Evolutionary conservation across 306 rosid species (phyloP), one percentile per base, ranked within the genome.

Genomic region (Pyrus bretschneideri): DNA sequence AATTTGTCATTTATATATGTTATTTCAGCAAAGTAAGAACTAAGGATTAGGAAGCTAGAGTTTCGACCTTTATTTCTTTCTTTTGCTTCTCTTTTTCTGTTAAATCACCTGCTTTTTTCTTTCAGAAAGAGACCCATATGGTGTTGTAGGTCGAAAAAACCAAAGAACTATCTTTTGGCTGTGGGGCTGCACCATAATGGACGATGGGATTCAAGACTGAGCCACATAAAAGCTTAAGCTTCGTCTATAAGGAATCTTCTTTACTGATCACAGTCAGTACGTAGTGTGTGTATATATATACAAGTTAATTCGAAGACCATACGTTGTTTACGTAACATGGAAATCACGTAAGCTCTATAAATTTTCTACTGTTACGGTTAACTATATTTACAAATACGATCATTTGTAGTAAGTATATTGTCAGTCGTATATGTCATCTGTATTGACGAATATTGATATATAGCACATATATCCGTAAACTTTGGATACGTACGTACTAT

Each of bases 231-330:
- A 78, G 80, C 79, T 73, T 74, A 82, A 86, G 82, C 88, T 87
- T 88, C 91, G 69, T 74, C 85, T 38, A 49, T 82, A 91, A 87
- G 93, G 77, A 88, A 86, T 78, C 77, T 72, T 61, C 10, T 59
- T 46, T 33, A 66, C 44, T 42, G 21, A 46, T 15, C 21, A 15
- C 9, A 15, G 55, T 17, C 21, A 5, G 54, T 14, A 49, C 55
- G 55, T 49, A 15, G 27, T 25, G 27, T 25, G 1, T n/a, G 55
- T 49, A 49, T 15, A 49, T 6, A 2, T 49, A 49, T 49, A 2
- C 15, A 49, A 49, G 55, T 49, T 15, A 49, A 49, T 49, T 49
- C 3, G 21, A 49, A 49, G 18, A 15, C 21, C 55, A 49, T 49
- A 49, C 55, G 21, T 18, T 49, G 55, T 49, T 15, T 49, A 15